A percentile compares a stretch with the other conserved stretches of the same genome.
phyloP scores from a whole-genome alignment of 352 stramenopile genomes.

The Thalassiosira mediterranea region DNA sequence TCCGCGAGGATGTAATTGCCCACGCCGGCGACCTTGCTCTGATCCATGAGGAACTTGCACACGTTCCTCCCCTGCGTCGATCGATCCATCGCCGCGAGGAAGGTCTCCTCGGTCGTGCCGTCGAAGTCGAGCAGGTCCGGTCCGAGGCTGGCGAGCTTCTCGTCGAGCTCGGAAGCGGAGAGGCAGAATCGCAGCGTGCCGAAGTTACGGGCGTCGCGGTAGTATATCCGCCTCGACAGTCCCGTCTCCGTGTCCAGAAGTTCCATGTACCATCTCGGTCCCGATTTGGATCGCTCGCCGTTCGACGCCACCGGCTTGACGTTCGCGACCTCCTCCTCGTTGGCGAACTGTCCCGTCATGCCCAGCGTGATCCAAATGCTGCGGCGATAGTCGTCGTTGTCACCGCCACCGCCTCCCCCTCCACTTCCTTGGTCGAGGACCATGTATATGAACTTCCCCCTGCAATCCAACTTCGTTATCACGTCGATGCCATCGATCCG shows the following conservation, averaged over 20 bases:
- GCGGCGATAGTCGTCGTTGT: slow-evolving; percentile 63
- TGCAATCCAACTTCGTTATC: slow-evolving; percentile 69
- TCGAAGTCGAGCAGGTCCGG: slow-evolving; percentile 69
- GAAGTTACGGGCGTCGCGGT: slow-evolving; percentile 81
- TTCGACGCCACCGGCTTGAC: slow-evolving; percentile 48
- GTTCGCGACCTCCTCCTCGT: slow-evolving; percentile 44
- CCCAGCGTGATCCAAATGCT: slow-evolving; percentile 84
- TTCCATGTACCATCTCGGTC: slow-evolving; percentile 73
- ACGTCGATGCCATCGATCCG: slow-evolving; percentile 46
- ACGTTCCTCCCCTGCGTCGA: slow-evolving; percentile 66
- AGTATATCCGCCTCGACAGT: slow-evolving; percentile 60
- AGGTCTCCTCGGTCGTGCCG: slow-evolving; percentile 56
- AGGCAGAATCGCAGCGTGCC: slow-evolving; percentile 76
- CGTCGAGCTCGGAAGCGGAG: slow-evolving; percentile 61
- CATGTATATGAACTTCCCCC: slow-evolving; percentile 85
- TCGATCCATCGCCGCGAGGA: slow-evolving; percentile 57
- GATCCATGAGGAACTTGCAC: slow-evolving; percentile 85
- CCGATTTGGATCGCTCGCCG: slow-evolving; percentile 18
- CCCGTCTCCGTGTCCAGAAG: slow-evolving; percentile 39
- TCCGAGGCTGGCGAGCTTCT: slow-evolving; percentile 78
- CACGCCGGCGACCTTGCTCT: slow-evolving; percentile 73
- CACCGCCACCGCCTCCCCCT: slow-evolving; percentile 17
- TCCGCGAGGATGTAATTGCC: slow-evolving; percentile 79
- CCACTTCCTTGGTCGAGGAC: slow-evolving; percentile 63
- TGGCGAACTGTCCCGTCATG: slow-evolving; percentile 81